Evolutionary conservation across 129 eudicot genomes (phyloP).

Genomic region (Flaveria trinervia): DNA sequence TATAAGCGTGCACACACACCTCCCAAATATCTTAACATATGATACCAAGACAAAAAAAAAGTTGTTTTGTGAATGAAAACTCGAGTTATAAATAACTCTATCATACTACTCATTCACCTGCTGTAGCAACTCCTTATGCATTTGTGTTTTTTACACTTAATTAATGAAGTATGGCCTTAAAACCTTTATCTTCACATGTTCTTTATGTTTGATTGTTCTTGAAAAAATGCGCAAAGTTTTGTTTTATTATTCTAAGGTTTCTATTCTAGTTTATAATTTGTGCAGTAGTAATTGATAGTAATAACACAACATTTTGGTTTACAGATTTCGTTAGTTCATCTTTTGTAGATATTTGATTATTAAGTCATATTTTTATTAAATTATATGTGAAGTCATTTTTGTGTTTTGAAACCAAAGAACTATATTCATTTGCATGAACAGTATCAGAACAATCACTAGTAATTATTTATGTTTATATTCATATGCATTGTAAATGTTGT

Average conservation of each 20-base stretch:
- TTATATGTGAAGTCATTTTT: not conserved
- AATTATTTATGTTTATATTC: too few relatives aligned
- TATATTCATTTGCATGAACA: not conserved
- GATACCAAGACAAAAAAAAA: not conserved
- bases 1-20: not conserved
- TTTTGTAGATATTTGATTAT: not conserved
- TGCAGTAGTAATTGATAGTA: not conserved
- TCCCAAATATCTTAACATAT: constrained; percentile 9
- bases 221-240: not conserved
- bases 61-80: constrained; percentile 24
- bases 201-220: not conserved
- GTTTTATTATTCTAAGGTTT: not conserved
- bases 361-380: not conserved
- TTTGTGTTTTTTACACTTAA: constrained; percentile 6
- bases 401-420: not conserved
- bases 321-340: not conserved
- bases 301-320: not conserved
- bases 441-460: too few relatives aligned
- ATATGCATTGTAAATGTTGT: not conserved
- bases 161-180: constrained; percentile 28
- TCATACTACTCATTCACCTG: constrained; percentile 11
- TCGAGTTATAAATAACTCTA: constrained; percentile 15
- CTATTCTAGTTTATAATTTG: not conserved
- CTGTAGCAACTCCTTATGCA: constrained; percentile 19
- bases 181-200: constrained; percentile 16